Evolutionary conservation across 2,329 filamentous ascomycete species (phyloP), one percentile per base, ranked within the genome.

Genomic region (Tolypocladium guangdongense): DNA sequence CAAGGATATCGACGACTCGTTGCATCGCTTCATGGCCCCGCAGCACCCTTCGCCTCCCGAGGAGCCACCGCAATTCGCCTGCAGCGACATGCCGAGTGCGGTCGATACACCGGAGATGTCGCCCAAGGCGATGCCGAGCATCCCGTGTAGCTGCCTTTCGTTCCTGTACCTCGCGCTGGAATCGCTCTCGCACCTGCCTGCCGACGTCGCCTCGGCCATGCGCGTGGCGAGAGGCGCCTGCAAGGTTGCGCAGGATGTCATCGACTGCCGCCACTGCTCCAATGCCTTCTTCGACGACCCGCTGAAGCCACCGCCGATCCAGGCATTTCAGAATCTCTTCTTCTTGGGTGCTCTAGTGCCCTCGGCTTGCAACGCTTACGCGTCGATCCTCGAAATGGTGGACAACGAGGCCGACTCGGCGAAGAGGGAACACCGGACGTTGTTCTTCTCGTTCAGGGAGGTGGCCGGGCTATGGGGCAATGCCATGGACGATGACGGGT

Each of bases 261-360:
- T 82, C 50, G 69, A 72, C 57, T 84, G 81, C 60, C 62, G 68
- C 1, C 58, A 65, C 18, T 84, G 81, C 66, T 74, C 73, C 50
- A 65, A 69, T 27, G 64, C 68, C 36, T 53, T 70, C 35, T 47
- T 71, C 18, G 60, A 68, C 8, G 68, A 74, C 7, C 58, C 66
- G 1, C 58, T 59, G 30, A 57, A 65, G 33, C 63, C 67, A 1
- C 68, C 71, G 1, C 69, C 74, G 24, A 72, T 82, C 50, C 74
- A 78, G 51, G 59, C 71, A 33, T 78, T 81, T 56, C 81, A 84
- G 62, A 82, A 74, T 60, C 70, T 77, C 50, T 83, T 83, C 79
- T 71, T 81, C 51, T 68, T 84, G 4, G 78, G 74, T 7, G 75
- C 80, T 2, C 71, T 84, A 33, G 68, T 84, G 4, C 80, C 80